Evolutionary conservation across 1,284 basidiomycete genomes (phyloP).

Genomic region (Cutaneotrichosporon mucoides): DNA sequence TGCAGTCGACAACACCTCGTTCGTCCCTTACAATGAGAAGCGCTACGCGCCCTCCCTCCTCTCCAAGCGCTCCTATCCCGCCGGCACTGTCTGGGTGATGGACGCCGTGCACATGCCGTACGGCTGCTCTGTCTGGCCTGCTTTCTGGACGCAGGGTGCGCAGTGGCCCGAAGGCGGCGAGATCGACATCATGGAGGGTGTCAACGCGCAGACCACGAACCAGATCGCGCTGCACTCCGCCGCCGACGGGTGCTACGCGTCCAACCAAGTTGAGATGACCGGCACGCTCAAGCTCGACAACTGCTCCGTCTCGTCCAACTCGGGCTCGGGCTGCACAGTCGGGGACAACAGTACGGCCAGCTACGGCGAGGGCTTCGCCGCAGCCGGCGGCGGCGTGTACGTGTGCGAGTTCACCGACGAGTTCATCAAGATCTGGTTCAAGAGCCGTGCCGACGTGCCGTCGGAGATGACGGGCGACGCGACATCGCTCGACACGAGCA

Average conservation of each 20-base stretch:
- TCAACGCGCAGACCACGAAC: conserved; percentile 38
- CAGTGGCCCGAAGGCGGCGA: conserved; percentile 43
- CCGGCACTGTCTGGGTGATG: conserved; percentile 47
- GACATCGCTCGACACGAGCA: conserved; percentile 59
- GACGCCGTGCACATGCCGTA: conserved; percentile 65
- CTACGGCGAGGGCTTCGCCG: conserved; percentile 64
- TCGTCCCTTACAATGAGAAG: conserved; percentile 57
- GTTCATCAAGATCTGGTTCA: conserved; percentile 66
- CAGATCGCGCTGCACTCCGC: conserved; percentile 43
- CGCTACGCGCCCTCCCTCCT: conserved; percentile 66
- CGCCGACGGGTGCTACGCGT: conserved; percentile 12
- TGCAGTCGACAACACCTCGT: conserved; percentile 31
- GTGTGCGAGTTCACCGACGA: conserved; percentile 63
- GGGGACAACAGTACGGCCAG: conserved; percentile 55
- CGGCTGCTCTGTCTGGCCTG: conserved; percentile 40
- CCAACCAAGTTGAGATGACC: conserved; percentile 2
- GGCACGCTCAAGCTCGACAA: conserved; percentile 20
- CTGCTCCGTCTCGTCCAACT: conserved; percentile 40
- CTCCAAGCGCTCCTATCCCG: conserved; percentile 57
- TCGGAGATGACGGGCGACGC: conserved; percentile 54
- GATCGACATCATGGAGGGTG: conserved; percentile 42
- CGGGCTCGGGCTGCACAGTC: conserved; percentile 62
- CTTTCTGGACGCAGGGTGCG: conserved; percentile 35
- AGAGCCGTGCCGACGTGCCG: conserved; percentile 61
- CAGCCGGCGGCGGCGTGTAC: conserved; percentile 64